Base-by-base conservation (phyloP, 192 early-diverging fungal genomes). In the Backusella macrospora region DNA sequence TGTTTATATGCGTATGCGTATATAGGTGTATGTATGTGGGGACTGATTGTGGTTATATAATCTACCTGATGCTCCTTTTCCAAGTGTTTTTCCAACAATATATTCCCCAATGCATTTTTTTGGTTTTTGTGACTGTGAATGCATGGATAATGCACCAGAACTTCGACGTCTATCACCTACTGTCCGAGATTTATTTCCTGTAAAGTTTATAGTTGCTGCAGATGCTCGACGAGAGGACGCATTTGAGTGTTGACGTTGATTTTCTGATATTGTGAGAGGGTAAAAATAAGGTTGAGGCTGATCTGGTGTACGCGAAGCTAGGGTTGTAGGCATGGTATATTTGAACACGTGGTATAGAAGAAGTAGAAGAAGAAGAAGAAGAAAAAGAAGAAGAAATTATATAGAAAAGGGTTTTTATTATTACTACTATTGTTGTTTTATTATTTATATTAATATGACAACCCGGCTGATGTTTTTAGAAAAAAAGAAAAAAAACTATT, bases 41-140 rank as follows among this genome's bases (percentile, higher is more conserved):
- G 29, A 34, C 29, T 34, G 13, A 16, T 13, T 47, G 46, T 21
- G 49, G 18, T 10, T 55, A 21, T 55, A 8, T 55, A 10, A 23
- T 59, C 7, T 85, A 85, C 84, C 84, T 76, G 84, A 85, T 72
- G 84, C 82, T 47, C 84, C 84, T 63, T 85, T 85, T 67, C 84
- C 84, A 59, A 85, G 74, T 14, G 84, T 85, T 75, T 81, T 85
- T 10, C 82, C 82, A 48, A 85, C 80, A 29, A 76, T 69, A 39
- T 85, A 85, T 13, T 82, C 82, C 8, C 84, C 84, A 44, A 85
- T 82, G 45, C 64, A 73, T 68, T 85, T 80, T 26, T 70, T 70
- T n/a, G 78, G 70, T 38, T 75, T 75, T 62, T 79, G 73, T 29
- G 48, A 49, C 12, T 38, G 29, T 34, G 46, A 40, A 47, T 73